Evolutionary conservation across 1,139 yeast species (phyloP).

Genomic region (Geotrichum klebahnii): DNA sequence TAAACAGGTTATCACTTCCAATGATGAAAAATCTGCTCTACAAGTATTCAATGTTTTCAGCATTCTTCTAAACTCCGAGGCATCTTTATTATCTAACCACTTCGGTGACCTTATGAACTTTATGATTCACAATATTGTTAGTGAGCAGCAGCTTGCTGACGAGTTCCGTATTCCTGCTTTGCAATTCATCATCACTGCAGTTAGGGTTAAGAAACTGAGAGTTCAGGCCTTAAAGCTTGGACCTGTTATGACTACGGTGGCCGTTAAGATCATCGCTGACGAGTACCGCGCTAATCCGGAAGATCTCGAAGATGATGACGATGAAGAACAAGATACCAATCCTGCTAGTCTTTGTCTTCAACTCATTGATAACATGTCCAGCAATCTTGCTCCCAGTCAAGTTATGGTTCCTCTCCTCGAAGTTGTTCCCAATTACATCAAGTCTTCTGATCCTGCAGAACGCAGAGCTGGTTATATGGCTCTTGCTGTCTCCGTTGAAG

Average conservation of each 20-base stretch:
- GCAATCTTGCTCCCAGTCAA: slow-evolving; percentile 88
- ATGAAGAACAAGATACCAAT: slow-evolving; percentile 84
- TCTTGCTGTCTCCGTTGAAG: slow-evolving; percentile 78
- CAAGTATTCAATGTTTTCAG: slow-evolving; percentile 82
- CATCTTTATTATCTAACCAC: slow-evolving; percentile 73
- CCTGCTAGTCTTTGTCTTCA: slow-evolving; percentile 78
- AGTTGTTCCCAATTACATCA: slow-evolving; percentile 57
- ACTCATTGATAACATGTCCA: slow-evolving; percentile 70
- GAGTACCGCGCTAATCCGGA: slow-evolving; percentile 60
- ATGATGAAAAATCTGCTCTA: slow-evolving; percentile 68
- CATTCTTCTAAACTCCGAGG: slow-evolving; percentile 69
- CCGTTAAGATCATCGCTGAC: slow-evolving; percentile 75
- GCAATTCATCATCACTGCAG: slow-evolving; percentile 77
- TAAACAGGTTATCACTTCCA: slow-evolving; percentile 64
- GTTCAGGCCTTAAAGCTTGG: slow-evolving; percentile 67
- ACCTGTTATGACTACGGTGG: slow-evolving; percentile 68
- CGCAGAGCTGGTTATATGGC: slow-evolving; percentile 86
- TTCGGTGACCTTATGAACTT: slow-evolving; percentile 65
- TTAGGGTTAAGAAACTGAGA: slow-evolving; percentile 59
- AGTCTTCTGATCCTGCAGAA: slow-evolving; percentile 64
- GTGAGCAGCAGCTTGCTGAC: slow-evolving; percentile 64
- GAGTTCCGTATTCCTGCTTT: slow-evolving; percentile 81
- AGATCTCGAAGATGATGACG: slow-evolving; percentile 75
- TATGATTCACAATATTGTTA: slow-evolving; percentile 65
- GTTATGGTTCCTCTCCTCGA: slow-evolving; percentile 77